phyloP scores from a whole-genome alignment of 2,329 filamentous ascomycete species.

The Neoarthrinium moseri region DNA sequence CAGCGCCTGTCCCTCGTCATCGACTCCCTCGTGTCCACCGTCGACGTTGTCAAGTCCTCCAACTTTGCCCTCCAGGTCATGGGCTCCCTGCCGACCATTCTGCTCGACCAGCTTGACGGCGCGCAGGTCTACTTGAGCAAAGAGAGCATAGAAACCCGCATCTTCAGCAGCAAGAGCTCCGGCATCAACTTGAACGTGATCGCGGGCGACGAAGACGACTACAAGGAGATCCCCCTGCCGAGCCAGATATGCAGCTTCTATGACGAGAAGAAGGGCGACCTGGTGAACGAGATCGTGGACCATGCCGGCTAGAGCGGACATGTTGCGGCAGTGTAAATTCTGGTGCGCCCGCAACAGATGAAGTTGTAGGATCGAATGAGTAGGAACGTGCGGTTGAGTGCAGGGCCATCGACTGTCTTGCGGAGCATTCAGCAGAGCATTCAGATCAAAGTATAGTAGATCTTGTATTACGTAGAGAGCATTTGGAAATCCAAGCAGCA shows the following conservation, averaged over 20 bases:
- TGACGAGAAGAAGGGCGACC: slow-evolving; percentile 66
- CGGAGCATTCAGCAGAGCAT: no score
- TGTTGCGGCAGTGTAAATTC: no score
- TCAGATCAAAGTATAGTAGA: neutral
- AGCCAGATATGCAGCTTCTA: slow-evolving; percentile 83
- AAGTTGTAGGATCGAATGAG: no score
- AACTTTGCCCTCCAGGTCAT: slow-evolving; percentile 95
- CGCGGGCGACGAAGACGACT: slow-evolving; percentile 70
- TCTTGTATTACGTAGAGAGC: slow-evolving; percentile 8
- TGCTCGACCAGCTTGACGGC: slow-evolving; percentile 91
- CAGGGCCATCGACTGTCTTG: neutral
- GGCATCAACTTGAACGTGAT: slow-evolving; percentile 87
- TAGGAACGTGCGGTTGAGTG: neutral
- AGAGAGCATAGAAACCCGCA: slow-evolving; percentile 73
- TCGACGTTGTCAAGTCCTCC: slow-evolving; percentile 88
- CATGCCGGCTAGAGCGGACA: slow-evolving; percentile 69
- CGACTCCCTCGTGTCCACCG: slow-evolving; percentile 50
- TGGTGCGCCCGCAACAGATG: no score
- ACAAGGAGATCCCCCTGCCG: slow-evolving; percentile 81
- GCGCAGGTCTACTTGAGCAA: slow-evolving; percentile 84
- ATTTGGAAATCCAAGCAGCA: slow-evolving; percentile 4
- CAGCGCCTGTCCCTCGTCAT: slow-evolving; percentile 76
- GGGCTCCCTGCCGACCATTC: slow-evolving; percentile 79
- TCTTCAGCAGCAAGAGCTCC: slow-evolving; percentile 87
- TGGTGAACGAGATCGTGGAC: slow-evolving; percentile 93